Conservation (phyloP, 768 basidiomycete genomes). For the Rhizopogon salebrosus region DNA sequence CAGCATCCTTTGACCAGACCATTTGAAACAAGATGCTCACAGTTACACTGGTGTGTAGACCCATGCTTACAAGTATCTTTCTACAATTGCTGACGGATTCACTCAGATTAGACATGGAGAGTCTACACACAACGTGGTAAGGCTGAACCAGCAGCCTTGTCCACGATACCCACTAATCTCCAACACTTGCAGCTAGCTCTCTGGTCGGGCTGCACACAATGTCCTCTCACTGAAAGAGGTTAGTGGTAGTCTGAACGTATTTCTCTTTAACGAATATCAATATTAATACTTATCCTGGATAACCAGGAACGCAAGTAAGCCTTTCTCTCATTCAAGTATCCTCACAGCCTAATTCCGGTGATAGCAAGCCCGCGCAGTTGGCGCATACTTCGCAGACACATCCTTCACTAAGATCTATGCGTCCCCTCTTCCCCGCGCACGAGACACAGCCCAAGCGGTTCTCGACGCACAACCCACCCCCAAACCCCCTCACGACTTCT, state of each 20-base stretch:
- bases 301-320: background rate
- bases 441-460: slow-evolving; percentile 55
- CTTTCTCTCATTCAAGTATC: background rate
- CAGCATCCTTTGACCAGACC: background rate
- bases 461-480: slow-evolving; percentile 41
- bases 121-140: slow-evolving; percentile 69
- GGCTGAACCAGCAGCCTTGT: slow-evolving; percentile 11
- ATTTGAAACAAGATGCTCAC: background rate
- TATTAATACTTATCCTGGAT: background rate
- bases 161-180: background rate
- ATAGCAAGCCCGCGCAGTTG: slow-evolving; percentile 67
- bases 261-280: background rate
- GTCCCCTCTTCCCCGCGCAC: slow-evolving; percentile 62
- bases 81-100: background rate
- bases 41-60: background rate
- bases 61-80: background rate
- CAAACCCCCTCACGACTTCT: slow-evolving; percentile 42
- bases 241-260: background rate
- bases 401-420: slow-evolving; percentile 57
- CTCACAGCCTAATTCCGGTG: background rate
- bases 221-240: slow-evolving; percentile 2
- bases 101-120: slow-evolving; percentile 73
- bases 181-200: background rate
- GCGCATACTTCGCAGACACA: slow-evolving; percentile 42
- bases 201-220: background rate